These are phyloP conservation scores for Candida ovalis DNA, from an alignment of 805 yeast genomes.

Conservation along the genomic window DNA sequence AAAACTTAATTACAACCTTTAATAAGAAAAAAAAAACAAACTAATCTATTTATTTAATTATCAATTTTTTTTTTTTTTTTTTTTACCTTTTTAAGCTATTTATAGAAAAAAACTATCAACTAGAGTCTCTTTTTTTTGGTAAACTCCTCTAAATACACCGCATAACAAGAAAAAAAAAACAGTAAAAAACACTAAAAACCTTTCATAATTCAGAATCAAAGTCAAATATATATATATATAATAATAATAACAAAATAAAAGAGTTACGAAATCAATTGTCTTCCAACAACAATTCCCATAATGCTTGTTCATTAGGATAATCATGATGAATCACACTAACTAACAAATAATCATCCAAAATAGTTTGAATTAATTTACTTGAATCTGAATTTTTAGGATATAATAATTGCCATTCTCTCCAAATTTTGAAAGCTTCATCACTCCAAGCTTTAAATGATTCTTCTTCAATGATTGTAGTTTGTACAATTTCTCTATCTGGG, in stretches of 20 bases:
- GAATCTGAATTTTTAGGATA: conserved; percentile 57
- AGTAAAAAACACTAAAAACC: no score
- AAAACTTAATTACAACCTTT: conserved; percentile 23
- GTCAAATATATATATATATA: background rate
- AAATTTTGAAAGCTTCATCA: conserved; percentile 88
- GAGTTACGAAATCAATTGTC: background rate
- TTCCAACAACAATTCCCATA: conserved; percentile 65
- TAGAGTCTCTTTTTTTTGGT: no score
- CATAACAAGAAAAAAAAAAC: no score
- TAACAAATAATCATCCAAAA: conserved; percentile 62
- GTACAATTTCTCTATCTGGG: conserved; percentile 84
- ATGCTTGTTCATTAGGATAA: conserved; percentile 62
- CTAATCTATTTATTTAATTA: background rate
- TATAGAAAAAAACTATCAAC: no score
- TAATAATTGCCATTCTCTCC: conserved; percentile 88
- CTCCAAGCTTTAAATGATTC: conserved; percentile 95
- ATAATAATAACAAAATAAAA: background rate
- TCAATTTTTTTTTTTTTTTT: background rate
- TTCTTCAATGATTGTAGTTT: conserved; percentile 87
- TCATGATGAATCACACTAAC: conserved; percentile 90
- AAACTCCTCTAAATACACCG: no score
- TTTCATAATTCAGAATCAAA: no score
- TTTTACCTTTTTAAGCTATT: background rate
- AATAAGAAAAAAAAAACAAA: background rate
- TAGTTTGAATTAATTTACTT: conserved; percentile 55